These are phyloP conservation scores for Raddia guianensis DNA, from an alignment of 176 grass and related monocot genomes.

Conservation along the genomic window DNA sequence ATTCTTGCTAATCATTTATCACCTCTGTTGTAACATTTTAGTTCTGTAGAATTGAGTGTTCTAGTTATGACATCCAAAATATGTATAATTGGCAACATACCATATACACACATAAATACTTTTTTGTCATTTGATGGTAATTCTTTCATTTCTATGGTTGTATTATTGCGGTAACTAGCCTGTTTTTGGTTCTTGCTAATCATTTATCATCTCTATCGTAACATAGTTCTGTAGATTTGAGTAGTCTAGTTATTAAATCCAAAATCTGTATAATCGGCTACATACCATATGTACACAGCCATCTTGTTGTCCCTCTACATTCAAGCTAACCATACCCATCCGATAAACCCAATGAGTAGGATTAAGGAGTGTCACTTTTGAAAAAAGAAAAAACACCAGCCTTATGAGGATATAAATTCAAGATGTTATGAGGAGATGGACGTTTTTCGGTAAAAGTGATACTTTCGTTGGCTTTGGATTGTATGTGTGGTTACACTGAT, in stretches of 20 bases:
- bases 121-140: background rate
- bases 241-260: slow-evolving; percentile 8
- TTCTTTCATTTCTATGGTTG: background rate
- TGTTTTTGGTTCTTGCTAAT: slow-evolving; percentile 32
- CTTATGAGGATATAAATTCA: too few species aligned
- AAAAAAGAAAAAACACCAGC: too few species aligned
- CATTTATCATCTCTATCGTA: background rate
- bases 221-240: slow-evolving; percentile 7
- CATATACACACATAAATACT: background rate
- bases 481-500: too few species aligned
- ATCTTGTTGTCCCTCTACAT: too few species aligned
- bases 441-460: too few species aligned
- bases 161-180: background rate
- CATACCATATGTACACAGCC: too few species aligned
- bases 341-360: too few species aligned
- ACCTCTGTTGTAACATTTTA: slow-evolving; percentile 7
- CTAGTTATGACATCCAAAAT: background rate
- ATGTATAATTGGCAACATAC: background rate
- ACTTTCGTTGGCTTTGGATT: too few species aligned
- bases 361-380: too few species aligned
- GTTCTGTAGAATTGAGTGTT: slow-evolving; percentile 7
- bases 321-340: too few species aligned
- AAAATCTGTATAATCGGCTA: background rate
- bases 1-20: slow-evolving; percentile 7
- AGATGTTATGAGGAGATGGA: too few species aligned